A percentile compares a stretch with the other conserved stretches of the same genome.
phyloP scores from a whole-genome alignment of 805 yeast species.

The Metschnikowia hibisci region DNA sequence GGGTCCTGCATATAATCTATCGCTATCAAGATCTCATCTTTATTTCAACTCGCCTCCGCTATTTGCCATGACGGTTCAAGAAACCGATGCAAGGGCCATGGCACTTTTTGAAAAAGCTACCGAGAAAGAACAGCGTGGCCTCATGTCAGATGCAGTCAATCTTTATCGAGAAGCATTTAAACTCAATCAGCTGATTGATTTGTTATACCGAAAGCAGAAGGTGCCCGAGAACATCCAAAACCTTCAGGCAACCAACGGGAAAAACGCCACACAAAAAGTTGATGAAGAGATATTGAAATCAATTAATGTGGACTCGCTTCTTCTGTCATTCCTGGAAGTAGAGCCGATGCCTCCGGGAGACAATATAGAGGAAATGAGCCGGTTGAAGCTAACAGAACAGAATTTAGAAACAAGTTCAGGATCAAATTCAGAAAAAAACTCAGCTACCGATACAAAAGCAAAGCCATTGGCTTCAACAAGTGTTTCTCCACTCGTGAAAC shows the following conservation, averaged over 20 bases:
- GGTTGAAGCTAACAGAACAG: conserved; percentile 8
- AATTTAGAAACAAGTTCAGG: too few relatives aligned
- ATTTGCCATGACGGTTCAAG: background rate
- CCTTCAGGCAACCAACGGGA: conserved; percentile 23
- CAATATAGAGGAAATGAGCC: background rate
- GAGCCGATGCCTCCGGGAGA: conserved; percentile 18
- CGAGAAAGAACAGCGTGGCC: conserved; percentile 66
- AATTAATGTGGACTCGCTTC: conserved; percentile 40
- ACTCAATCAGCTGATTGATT: conserved; percentile 58
- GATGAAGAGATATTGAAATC: conserved; percentile 37
- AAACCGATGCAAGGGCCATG: conserved; percentile 44
- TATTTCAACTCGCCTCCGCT: background rate
- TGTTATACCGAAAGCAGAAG: conserved; percentile 55
- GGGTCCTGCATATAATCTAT: too few relatives aligned
- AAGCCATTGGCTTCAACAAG: too few relatives aligned
- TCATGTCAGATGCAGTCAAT: conserved; percentile 77
- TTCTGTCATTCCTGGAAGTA: conserved; percentile 33
- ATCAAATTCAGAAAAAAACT: too few relatives aligned
- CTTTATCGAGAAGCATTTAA: conserved; percentile 70
- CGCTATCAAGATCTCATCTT: too few relatives aligned
- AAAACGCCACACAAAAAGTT: conserved; percentile 25
- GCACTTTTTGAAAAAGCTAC: conserved; percentile 66
- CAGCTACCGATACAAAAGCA: too few relatives aligned
- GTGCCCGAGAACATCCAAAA: conserved; percentile 36
- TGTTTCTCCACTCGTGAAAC: conserved; percentile 36